A percentile compares a stretch with the other conserved stretches of the same genome.
Conservation (phyloP, 352 stramenopile species). For the Globisporangium rhizosaccharum region DNA sequence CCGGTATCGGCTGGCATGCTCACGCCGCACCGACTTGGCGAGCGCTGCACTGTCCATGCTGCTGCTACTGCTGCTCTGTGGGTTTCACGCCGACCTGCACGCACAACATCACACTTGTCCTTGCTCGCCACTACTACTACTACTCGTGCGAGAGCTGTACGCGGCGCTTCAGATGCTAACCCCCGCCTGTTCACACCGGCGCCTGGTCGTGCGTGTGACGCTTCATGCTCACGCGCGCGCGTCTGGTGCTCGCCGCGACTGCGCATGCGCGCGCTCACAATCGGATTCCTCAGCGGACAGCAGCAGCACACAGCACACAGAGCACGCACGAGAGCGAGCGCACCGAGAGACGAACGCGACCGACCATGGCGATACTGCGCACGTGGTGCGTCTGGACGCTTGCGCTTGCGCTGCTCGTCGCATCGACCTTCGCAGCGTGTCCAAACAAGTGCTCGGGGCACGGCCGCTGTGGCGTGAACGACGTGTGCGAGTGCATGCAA, state of each 20-base stretch:
- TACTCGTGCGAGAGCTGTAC: no score
- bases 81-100: no score
- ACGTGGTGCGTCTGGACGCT: conserved; percentile 30
- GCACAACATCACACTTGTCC: no score
- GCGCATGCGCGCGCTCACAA: conserved; percentile 8
- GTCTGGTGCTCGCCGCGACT: not conserved
- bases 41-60: no score
- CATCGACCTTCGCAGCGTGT: conserved; percentile 22
- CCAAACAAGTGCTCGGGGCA: conserved; percentile 89
- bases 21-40: no score
- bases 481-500: conserved; percentile 78
- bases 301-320: not conserved
- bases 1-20: no score
- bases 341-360: not conserved
- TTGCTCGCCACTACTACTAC: no score
- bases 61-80: no score
- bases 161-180: no score
- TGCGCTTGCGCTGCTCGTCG: conserved; percentile 23
- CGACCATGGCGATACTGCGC: conserved; percentile 10
- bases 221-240: not conserved
- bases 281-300: conserved; percentile 8
- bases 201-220: not conserved
- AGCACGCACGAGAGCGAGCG: no score
- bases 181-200: not conserved
- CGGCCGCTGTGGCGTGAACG: conserved; percentile 67